These are phyloP conservation scores for Aureobasidium namibiae DNA, from an alignment of 2,329 filamentous ascomycete species.

Conservation along the genomic window DNA sequence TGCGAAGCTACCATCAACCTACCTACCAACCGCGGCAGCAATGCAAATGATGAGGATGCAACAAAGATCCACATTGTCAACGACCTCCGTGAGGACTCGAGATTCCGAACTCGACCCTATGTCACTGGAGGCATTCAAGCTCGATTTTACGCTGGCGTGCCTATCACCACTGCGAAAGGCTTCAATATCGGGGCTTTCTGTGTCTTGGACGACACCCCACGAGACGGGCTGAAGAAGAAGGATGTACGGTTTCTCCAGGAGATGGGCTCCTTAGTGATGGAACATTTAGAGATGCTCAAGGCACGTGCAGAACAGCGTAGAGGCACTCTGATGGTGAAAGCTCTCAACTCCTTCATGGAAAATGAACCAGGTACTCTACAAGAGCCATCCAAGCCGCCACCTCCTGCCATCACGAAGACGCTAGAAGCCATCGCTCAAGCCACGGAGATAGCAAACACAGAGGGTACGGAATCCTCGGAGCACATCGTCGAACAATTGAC, in stretches of 20 bases:
- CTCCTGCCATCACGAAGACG: background rate
- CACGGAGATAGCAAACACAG: background rate
- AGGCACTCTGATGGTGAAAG: slow-evolving; percentile 46
- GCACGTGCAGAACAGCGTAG: slow-evolving; percentile 44
- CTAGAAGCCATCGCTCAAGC: background rate
- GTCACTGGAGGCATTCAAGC: slow-evolving; percentile 19
- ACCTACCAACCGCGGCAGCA: slow-evolving; percentile 18
- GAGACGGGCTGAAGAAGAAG: slow-evolving; percentile 40
- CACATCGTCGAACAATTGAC: background rate
- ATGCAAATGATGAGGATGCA: slow-evolving; percentile 19
- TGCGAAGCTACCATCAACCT: slow-evolving; percentile 23
- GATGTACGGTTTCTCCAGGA: slow-evolving; percentile 50
- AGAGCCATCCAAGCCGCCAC: slow-evolving; percentile 19
- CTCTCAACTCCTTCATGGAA: slow-evolving; percentile 41
- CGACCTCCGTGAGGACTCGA: slow-evolving; percentile 21
- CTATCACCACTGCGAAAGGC: slow-evolving; percentile 49
- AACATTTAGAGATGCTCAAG: slow-evolving; percentile 52
- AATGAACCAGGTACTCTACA: slow-evolving; percentile 17
- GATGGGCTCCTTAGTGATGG: slow-evolving; percentile 46
- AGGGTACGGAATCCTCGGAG: slow-evolving; percentile 9
- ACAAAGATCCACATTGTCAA: slow-evolving; percentile 23
- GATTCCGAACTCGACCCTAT: slow-evolving; percentile 23
- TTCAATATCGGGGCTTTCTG: slow-evolving; percentile 52
- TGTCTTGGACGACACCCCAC: slow-evolving; percentile 50
- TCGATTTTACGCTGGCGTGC: slow-evolving; percentile 37